These are phyloP conservation scores for Sphaerulina musiva DNA, from an alignment of 2,329 filamentous ascomycete species.

Conservation along the genomic window DNA sequence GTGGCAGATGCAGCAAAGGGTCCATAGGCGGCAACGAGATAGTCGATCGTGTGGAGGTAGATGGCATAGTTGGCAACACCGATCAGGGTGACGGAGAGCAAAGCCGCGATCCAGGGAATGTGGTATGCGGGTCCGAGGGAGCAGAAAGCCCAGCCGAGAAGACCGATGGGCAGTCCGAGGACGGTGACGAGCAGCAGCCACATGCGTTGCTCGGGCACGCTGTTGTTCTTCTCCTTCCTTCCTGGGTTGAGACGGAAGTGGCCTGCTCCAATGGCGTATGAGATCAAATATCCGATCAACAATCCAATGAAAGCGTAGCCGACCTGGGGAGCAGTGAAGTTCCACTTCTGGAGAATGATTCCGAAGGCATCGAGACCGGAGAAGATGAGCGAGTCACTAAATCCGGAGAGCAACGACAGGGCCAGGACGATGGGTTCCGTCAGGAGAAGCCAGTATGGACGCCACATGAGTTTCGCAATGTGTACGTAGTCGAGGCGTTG, in stretches of 20 bases:
- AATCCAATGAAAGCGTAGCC: conserved; percentile 55
- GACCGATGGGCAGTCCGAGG: conserved; percentile 57
- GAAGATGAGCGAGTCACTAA: conserved; percentile 69
- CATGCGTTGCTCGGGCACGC: conserved; percentile 59
- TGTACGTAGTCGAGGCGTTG: conserved; percentile 36
- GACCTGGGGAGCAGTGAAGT: conserved; percentile 51
- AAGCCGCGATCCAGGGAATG: conserved; percentile 61
- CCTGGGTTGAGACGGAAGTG: conserved; percentile 38
- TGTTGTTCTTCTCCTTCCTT: conserved; percentile 43
- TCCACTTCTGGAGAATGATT: conserved; percentile 58
- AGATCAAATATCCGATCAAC: conserved; percentile 58
- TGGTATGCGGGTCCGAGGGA: conserved; percentile 50
- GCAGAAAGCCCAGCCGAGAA: conserved; percentile 65
- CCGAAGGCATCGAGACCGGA: conserved; percentile 68
- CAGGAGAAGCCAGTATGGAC: conserved; percentile 66
- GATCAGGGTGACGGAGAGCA: conserved; percentile 59
- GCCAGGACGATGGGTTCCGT: conserved; percentile 68
- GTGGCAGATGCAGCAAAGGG: conserved; percentile 68
- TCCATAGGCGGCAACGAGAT: conserved; percentile 68
- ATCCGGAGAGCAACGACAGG: conserved; percentile 64
- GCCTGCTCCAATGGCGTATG: conserved; percentile 53
- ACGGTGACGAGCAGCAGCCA: conserved; percentile 58
- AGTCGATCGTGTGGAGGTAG: conserved; percentile 39
- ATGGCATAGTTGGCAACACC: conserved; percentile 58
- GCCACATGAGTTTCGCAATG: conserved; percentile 48